Evolutionary conservation across 768 basidiomycete genomes (phyloP).

Genomic region (Xanthoconium stramineum): DNA sequence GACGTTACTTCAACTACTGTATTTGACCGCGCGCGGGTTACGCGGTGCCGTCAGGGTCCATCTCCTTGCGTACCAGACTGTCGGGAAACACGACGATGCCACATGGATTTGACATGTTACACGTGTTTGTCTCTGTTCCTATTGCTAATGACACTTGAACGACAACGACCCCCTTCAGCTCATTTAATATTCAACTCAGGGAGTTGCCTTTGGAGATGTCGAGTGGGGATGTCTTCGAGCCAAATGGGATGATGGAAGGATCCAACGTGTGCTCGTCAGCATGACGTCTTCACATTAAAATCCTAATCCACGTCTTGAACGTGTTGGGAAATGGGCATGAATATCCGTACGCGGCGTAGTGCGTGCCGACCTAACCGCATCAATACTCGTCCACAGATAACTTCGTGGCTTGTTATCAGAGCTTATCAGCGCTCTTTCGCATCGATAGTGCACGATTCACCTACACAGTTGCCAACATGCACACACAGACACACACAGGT

Average conservation of each 20-base stretch:
- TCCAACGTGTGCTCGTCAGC: slow-evolving; percentile 3
- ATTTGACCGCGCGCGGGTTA: not conserved
- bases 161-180: not conserved
- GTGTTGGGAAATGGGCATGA: not conserved
- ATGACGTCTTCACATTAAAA: slow-evolving; percentile 2
- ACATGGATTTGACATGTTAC: not conserved
- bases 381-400: not conserved
- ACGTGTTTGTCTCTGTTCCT: not conserved
- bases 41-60: slow-evolving; percentile 3
- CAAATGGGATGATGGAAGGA: not conserved
- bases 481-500: slow-evolving; percentile 1
- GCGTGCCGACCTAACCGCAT: slow-evolving; percentile 1
- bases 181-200: not conserved
- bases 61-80: not conserved
- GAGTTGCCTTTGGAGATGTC: not conserved
- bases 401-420: slow-evolving; percentile 19
- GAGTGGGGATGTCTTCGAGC: not conserved
- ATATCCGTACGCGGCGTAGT: not conserved
- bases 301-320: not conserved
- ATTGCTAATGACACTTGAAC: not conserved
- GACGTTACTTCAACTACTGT: not conserved
- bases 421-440: slow-evolving; percentile 8
- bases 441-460: not conserved
- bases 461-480: not conserved
- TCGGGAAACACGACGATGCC: not conserved